phyloP scores from a whole-genome alignment of 805 yeast species.

The Candida manassasensis region DNA sequence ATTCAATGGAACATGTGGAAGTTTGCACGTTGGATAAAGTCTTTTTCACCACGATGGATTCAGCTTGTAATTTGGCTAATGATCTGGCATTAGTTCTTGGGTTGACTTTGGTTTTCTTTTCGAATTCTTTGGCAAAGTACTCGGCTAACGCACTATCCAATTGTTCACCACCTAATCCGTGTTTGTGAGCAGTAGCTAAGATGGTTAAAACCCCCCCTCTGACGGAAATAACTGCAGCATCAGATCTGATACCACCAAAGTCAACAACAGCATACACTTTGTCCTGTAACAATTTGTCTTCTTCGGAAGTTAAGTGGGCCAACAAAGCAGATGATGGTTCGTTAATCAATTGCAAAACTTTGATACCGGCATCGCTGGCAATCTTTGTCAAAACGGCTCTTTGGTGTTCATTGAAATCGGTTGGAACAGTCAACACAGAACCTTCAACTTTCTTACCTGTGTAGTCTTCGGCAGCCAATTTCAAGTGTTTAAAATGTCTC shows the following conservation, averaged over 20 bases:
- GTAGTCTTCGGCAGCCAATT: slow-evolving; percentile 88
- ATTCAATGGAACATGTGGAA: slow-evolving; percentile 90
- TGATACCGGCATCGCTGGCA: slow-evolving; percentile 67
- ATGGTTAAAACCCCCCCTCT: slow-evolving; percentile 93
- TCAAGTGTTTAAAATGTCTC: slow-evolving; percentile 79
- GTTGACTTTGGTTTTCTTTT: slow-evolving; percentile 78
- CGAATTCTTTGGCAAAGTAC: slow-evolving; percentile 87
- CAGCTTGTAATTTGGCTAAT: slow-evolving; percentile 80
- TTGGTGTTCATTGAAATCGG: slow-evolving; percentile 76
- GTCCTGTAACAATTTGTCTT: slow-evolving; percentile 51
- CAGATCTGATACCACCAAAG: slow-evolving; percentile 92
- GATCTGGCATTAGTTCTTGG: slow-evolving; percentile 82
- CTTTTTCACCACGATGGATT: slow-evolving; percentile 79
- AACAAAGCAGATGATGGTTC: slow-evolving; percentile 92
- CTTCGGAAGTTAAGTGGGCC: slow-evolving; percentile 60
- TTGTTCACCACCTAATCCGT: slow-evolving; percentile 80
- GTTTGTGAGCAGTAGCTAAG: slow-evolving; percentile 78
- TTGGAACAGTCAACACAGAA: slow-evolving; percentile 86
- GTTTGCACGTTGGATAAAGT: slow-evolving; percentile 86
- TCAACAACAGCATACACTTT: slow-evolving; percentile 88
- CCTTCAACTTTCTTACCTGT: slow-evolving; percentile 77
- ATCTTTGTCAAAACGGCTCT: slow-evolving; percentile 56
- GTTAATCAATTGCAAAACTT: slow-evolving; percentile 79
- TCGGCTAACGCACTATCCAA: slow-evolving; percentile 78
- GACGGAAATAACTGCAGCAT: slow-evolving; percentile 88